These are phyloP conservation scores for Chaetomiaceae sp. DNA, from an alignment of 2,329 filamentous ascomycete genomes.

Conservation along the genomic window DNA sequence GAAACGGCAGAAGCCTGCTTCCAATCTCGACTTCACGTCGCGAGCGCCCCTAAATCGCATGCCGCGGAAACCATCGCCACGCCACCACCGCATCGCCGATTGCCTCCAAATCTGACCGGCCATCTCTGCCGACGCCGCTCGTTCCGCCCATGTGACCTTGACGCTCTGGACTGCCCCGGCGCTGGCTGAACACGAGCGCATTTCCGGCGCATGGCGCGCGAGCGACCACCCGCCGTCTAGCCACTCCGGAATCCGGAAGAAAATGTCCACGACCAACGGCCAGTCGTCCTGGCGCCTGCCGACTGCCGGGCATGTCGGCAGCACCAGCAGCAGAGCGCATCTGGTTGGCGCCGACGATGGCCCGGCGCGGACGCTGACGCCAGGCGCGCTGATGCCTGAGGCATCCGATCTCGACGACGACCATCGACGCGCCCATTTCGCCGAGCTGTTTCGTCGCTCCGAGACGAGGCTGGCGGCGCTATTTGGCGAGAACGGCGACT, in stretches of 20 bases:
- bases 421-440: slow-evolving; percentile 66
- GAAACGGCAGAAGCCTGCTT: slow-evolving; percentile 28
- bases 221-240: slow-evolving; percentile 42
- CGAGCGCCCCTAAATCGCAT: slow-evolving; percentile 45
- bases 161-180: slow-evolving; percentile 39
- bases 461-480: slow-evolving; percentile 71
- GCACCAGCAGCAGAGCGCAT: slow-evolving; percentile 42
- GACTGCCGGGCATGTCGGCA: slow-evolving; percentile 39
- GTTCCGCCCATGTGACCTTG: slow-evolving; percentile 46
- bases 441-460: slow-evolving; percentile 67
- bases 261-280: slow-evolving; percentile 62
- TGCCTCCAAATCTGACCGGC: slow-evolving; percentile 33
- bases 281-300: slow-evolving; percentile 60
- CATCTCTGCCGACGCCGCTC: slow-evolving; percentile 50
- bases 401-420: slow-evolving; percentile 62
- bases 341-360: slow-evolving; percentile 57
- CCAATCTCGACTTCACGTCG: slow-evolving; percentile 52
- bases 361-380: slow-evolving; percentile 44
- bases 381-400: slow-evolving; percentile 53
- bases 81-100: slow-evolving; percentile 37
- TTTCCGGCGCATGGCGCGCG: slow-evolving; percentile 51
- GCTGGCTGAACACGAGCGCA: slow-evolving; percentile 47
- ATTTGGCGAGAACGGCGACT: slow-evolving; percentile 56
- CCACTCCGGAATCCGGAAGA: slow-evolving; percentile 40
- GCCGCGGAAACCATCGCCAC: slow-evolving; percentile 47